Conservation (phyloP, 768 basidiomycete species). For the Amanita inopinata region DNA sequence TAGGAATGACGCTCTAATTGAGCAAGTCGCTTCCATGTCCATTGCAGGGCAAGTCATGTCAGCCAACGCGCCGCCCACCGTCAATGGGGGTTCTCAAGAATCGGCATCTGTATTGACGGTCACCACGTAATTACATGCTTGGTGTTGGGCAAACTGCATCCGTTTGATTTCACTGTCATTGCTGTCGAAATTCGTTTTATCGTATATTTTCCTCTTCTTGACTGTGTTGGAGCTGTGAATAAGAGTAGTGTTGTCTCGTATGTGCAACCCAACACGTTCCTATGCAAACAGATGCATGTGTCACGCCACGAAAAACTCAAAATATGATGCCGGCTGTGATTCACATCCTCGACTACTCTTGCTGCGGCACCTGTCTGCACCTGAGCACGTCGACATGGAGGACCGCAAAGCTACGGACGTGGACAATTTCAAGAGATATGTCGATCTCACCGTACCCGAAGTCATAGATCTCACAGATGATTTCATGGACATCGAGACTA, state of each 20-base stretch:
- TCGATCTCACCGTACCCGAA: too few species aligned
- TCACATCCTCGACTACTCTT: too few species aligned
- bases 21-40: slow-evolving; percentile 17
- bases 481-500: too few species aligned
- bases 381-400: too few species aligned
- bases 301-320: too few species aligned
- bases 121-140: not conserved
- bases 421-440: too few species aligned
- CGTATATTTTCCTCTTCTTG: slow-evolving; percentile 6
- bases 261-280: too few species aligned
- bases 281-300: too few species aligned
- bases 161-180: slow-evolving; percentile 7
- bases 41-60: slow-evolving; percentile 12
- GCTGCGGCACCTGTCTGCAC: too few species aligned
- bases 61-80: not conserved
- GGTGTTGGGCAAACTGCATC: slow-evolving; percentile 6
- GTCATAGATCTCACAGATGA: too few species aligned
- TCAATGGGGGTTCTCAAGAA: not conserved
- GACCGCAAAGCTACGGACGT: too few species aligned
- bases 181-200: slow-evolving; percentile 8
- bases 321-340: too few species aligned
- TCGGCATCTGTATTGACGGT: not conserved
- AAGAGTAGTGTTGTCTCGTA: not conserved
- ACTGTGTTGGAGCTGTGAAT: slow-evolving; percentile 5
- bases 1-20: slow-evolving; percentile 12